phyloP scores from a whole-genome alignment of 306 rosid species.

The Glycine latifolia region DNA sequence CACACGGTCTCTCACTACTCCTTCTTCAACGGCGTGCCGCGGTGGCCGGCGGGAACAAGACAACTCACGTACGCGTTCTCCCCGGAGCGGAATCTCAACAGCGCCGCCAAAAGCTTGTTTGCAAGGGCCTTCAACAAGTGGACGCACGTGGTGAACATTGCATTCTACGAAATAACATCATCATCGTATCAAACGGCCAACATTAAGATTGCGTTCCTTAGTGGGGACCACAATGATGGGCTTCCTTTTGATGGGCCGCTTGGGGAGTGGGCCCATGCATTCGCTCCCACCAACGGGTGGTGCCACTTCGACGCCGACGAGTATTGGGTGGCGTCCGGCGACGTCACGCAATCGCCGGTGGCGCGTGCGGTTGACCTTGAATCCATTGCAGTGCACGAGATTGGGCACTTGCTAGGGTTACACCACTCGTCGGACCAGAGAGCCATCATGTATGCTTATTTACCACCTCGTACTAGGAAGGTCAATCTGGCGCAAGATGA shows the following conservation, averaged over 20 bases:
- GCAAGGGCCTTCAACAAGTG: neutral
- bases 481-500: neutral
- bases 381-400: neutral
- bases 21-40: neutral
- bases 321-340: neutral
- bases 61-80: neutral
- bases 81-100: neutral
- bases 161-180: neutral
- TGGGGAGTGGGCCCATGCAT: neutral
- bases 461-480: neutral
- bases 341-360: neutral
- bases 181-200: neutral
- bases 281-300: neutral
- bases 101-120: neutral
- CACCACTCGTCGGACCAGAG: neutral
- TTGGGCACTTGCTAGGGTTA: neutral
- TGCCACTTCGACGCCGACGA: slow-evolving; percentile 5
- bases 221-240: neutral
- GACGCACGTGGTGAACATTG: neutral
- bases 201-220: neutral
- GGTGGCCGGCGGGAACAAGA: neutral
- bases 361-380: neutral
- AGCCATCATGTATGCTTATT: neutral
- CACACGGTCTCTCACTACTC: too few species aligned
- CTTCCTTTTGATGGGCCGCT: neutral